Evolutionary conservation across 2,329 filamentous ascomycete species (phyloP).

Genomic region (Graphilbum sp.): DNA sequence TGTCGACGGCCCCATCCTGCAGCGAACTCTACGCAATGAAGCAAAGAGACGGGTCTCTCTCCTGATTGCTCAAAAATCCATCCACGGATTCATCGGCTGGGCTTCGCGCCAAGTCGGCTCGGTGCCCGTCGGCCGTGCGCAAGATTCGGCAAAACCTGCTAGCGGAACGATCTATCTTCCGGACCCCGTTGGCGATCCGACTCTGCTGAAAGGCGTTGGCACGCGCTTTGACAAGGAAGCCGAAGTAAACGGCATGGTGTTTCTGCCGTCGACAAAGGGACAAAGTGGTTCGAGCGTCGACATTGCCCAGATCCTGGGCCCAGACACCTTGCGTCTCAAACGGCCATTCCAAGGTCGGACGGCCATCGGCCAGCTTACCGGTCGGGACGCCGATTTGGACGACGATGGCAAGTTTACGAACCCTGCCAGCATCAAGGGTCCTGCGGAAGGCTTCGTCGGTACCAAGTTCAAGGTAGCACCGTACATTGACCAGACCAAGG

Average conservation of each 20-base stretch:
- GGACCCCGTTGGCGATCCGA: constrained; percentile 72
- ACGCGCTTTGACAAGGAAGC: constrained; percentile 70
- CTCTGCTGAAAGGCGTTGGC: constrained; percentile 59
- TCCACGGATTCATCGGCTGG: constrained; percentile 83
- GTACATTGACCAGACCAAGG: constrained; percentile 83
- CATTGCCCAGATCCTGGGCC: constrained; percentile 63
- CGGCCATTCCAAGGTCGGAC: constrained; percentile 68
- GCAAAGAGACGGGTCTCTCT: constrained; percentile 79
- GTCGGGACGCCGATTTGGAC: constrained; percentile 48
- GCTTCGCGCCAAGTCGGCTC: constrained; percentile 72
- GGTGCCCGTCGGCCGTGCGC: constrained; percentile 81
- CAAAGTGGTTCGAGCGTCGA: constrained; percentile 62
- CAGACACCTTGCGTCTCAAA: constrained; percentile 72
- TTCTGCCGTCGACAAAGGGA: constrained; percentile 71
- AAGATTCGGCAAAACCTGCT: constrained; percentile 72
- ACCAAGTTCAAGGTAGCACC: constrained; percentile 77
- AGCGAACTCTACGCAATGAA: constrained; percentile 77
- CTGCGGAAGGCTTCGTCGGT: constrained; percentile 51
- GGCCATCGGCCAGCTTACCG: constrained; percentile 66
- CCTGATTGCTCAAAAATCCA: constrained; percentile 89
- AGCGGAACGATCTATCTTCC: constrained; percentile 74
- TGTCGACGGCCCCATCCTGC: constrained; percentile 85
- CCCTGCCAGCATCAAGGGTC: constrained; percentile 30
- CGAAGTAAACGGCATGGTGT: constrained; percentile 67
- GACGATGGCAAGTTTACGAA: constrained; percentile 47